phyloP scores from a whole-genome alignment of 768 basidiomycete species.

The Naematelia aurantialba region DNA sequence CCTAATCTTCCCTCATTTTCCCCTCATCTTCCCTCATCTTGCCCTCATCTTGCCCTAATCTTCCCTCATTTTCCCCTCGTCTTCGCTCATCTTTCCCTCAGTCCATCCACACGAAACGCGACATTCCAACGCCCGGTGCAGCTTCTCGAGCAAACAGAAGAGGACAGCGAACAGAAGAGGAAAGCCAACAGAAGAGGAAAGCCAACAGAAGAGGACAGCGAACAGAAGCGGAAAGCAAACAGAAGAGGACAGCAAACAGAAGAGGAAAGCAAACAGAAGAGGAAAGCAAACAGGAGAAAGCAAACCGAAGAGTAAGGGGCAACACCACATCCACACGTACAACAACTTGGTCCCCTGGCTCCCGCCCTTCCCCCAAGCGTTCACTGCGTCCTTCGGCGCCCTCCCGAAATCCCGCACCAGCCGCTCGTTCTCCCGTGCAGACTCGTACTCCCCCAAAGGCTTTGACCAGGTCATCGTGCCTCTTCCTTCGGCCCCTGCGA shows the following conservation, averaged over 20 bases:
- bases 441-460: neutral
- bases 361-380: conserved; percentile 14
- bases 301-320: neutral
- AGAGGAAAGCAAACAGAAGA: neutral
- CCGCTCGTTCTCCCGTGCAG: neutral
- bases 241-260: neutral
- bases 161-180: neutral
- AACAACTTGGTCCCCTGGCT: conserved; percentile 11
- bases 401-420: neutral
- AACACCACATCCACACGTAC: conserved; percentile 4
- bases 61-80: too few species aligned
- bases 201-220: neutral
- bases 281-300: neutral
- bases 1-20: too few species aligned
- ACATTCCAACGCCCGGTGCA: neutral
- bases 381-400: neutral
- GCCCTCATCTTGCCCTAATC: too few species aligned
- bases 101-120: neutral
- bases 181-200: neutral
- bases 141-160: neutral
- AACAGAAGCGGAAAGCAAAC: neutral
- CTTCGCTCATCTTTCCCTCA: too few species aligned
- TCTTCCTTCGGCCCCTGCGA: neutral
- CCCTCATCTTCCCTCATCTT: too few species aligned
- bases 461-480: neutral